These are phyloP conservation scores for Saitozyma podzolica DNA, from an alignment of 768 basidiomycete species.

Conservation along the genomic window DNA sequence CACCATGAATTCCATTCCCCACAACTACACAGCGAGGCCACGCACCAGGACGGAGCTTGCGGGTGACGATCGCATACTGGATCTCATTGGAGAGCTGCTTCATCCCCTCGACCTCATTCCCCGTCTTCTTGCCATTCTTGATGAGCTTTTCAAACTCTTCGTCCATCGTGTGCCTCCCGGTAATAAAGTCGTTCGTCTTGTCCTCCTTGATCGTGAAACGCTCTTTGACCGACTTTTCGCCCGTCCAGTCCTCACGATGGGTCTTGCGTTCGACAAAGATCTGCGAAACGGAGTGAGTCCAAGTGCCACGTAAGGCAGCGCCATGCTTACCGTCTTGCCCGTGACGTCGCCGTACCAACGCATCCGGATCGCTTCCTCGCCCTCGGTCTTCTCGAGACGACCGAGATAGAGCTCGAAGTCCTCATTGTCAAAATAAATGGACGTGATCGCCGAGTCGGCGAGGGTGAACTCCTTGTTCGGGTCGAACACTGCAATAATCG, in stretches of 20 bases:
- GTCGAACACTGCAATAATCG: conserved; percentile 84
- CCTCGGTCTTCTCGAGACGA: conserved; percentile 95
- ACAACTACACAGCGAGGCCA: conserved; percentile 14
- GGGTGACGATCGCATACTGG: conserved; percentile 82
- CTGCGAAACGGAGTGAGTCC: conserved; percentile 16
- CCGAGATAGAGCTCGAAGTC: conserved; percentile 94
- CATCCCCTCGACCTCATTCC: conserved; percentile 88
- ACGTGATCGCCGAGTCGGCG: conserved; percentile 89
- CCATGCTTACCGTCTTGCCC: conserved; percentile 67
- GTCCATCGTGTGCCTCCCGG: conserved; percentile 89
- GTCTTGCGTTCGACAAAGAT: conserved; percentile 59
- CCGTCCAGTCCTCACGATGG: conserved; percentile 97
- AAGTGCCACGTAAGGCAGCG: neutral
- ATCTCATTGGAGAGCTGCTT: conserved; percentile 96
- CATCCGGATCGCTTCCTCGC: conserved; percentile 92
- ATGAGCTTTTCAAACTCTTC: conserved; percentile 83
- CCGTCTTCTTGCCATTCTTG: conserved; percentile 86
- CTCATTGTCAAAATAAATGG: conserved; percentile 95
- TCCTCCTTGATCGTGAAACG: conserved; percentile 94
- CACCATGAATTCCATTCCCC: neutral
- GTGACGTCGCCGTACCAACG: conserved; percentile 94
- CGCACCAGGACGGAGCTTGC: conserved; percentile 78
- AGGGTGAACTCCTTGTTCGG: conserved; percentile 86
- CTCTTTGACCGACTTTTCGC: conserved; percentile 97
- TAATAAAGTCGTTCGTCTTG: conserved; percentile 83